phyloP scores from a whole-genome alignment of 306 rosid genomes.

The barrel medic (Medicago truncatula) region DNA sequence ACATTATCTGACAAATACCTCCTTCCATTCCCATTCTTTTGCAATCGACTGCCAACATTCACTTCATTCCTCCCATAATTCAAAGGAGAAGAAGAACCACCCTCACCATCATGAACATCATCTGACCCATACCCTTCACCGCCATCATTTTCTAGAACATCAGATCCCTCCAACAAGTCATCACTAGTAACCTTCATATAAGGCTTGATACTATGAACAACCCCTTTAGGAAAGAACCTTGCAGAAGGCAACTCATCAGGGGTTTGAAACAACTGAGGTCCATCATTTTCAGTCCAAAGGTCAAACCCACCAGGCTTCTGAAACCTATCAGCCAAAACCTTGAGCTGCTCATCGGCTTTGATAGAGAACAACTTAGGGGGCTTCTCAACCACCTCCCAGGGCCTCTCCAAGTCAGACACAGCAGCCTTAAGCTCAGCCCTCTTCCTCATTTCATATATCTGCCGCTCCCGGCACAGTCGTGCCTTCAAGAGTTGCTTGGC shows the following conservation, averaged over 20 bases:
- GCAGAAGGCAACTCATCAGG: slow-evolving; percentile 87
- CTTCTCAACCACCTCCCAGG: slow-evolving; percentile 86
- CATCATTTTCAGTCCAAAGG: slow-evolving; percentile 82
- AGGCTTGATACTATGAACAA: slow-evolving; percentile 84
- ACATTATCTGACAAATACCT: slow-evolving; percentile 37
- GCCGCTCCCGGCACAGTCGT: slow-evolving; percentile 78
- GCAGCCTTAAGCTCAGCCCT: slow-evolving; percentile 91
- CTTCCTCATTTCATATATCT: slow-evolving; percentile 97
- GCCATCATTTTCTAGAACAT: slow-evolving; percentile 25
- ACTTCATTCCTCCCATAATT: slow-evolving; percentile 38
- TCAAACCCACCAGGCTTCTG: slow-evolving; percentile 94
- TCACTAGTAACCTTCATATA: slow-evolving; percentile 54
- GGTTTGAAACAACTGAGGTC: slow-evolving; percentile 77
- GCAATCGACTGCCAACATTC: slow-evolving; percentile 36
- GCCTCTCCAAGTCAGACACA: slow-evolving; percentile 86
- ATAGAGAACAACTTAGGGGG: slow-evolving; percentile 78
- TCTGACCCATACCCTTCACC: slow-evolving; percentile 18
- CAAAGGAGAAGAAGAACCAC: slow-evolving; percentile 33
- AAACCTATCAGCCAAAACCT: slow-evolving; percentile 91
- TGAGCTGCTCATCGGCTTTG: slow-evolving; percentile 82
- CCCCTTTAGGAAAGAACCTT: slow-evolving; percentile 93
- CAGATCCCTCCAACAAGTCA: slow-evolving; percentile 39
- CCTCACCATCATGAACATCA: slow-evolving; percentile 12
- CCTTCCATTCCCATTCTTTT: slow-evolving; percentile 46
- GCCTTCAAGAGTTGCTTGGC: slow-evolving; percentile 90